Evolutionary conservation across 371 early-diverging fungal species (phyloP).

Genomic region (Thermomucor indicae-seudaticae): DNA sequence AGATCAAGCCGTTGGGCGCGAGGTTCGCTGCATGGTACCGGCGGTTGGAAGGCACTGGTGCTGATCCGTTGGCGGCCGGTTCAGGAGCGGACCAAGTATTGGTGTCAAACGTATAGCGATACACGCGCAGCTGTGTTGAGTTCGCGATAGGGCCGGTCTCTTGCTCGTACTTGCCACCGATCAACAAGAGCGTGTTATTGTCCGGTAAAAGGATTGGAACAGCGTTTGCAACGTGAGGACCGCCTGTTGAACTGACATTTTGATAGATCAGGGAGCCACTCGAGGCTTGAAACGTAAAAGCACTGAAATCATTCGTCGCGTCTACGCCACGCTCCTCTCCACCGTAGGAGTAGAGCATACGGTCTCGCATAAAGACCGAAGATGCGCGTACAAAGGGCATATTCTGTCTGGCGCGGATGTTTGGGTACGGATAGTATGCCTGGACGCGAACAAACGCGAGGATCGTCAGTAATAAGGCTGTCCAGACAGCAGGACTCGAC

Average conservation of each 20-base stretch:
- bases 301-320: not conserved
- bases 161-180: constrained; percentile 2
- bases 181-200: constrained; percentile 2
- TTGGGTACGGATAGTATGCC: not conserved
- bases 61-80: not conserved
- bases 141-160: not conserved
- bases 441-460: not conserved
- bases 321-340: not conserved
- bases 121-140: not conserved
- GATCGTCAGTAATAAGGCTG: not conserved
- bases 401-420: not conserved
- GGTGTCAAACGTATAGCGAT: constrained; percentile 1
- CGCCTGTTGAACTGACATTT: not conserved
- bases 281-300: not conserved
- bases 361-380: not conserved
- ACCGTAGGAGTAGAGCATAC: constrained; percentile 3
- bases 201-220: constrained; percentile 1
- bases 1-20: constrained; percentile 4
- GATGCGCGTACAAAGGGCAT: constrained; percentile 1
- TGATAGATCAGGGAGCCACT: not conserved
- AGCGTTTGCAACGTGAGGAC: not conserved
- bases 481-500: not conserved
- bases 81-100: not conserved
- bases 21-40: constrained; percentile 1
- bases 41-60: constrained; percentile 3